Percentiles rank a stretch among this genome's conserved stretches.
Evolutionary conservation across 345 rosid species (phyloP).

Genomic region (Heritiera littoralis): DNA sequence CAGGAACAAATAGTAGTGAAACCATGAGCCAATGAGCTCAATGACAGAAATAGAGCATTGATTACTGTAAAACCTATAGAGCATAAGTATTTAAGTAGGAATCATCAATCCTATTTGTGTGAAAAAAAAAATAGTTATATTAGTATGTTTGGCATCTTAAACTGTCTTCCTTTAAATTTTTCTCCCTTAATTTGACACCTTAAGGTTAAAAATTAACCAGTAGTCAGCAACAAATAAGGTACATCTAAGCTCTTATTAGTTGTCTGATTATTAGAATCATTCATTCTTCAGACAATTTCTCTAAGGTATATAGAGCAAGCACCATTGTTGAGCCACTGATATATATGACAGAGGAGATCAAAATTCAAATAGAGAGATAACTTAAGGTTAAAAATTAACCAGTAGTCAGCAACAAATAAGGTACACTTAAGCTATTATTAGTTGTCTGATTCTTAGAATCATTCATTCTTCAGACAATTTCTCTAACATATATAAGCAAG

Average conservation of each 20-base stretch:
- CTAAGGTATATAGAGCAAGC: background rate
- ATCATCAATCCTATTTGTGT: background rate
- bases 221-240: background rate
- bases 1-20: background rate
- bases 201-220: background rate
- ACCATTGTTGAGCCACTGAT: conserved; percentile 2
- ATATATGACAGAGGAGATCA: background rate
- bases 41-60: conserved; percentile 10
- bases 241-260: background rate
- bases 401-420: background rate
- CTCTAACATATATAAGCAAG: background rate
- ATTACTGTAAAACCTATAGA: background rate
- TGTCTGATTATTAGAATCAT: background rate
- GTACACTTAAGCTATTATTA: background rate
- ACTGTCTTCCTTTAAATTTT: background rate
- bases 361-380: background rate
- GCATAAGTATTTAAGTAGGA: background rate
- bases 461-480: conserved; percentile 3
- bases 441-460: background rate
- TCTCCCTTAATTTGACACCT: background rate
- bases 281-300: background rate
- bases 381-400: background rate
- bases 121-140: background rate
- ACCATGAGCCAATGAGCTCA: background rate
- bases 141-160: background rate